These are phyloP conservation scores for Boletales sp. DNA, from an alignment of 768 basidiomycete species.

Conservation along the genomic window DNA sequence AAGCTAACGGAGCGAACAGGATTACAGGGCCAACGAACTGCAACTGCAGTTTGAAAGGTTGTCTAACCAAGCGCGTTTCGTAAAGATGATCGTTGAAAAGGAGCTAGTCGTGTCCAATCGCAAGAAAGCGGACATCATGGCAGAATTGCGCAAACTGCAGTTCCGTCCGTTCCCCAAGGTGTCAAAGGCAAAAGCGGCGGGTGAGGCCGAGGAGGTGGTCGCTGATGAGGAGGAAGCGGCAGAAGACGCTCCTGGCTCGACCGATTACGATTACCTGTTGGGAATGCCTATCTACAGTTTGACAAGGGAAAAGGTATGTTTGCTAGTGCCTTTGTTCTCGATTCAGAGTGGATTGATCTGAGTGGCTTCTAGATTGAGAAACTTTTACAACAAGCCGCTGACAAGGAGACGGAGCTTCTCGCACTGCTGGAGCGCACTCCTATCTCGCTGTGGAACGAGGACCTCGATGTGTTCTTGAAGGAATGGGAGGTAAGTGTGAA, in stretches of 20 bases:
- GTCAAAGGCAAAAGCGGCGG: conserved; percentile 59
- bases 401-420: conserved; percentile 81
- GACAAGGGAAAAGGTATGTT: conserved; percentile 82
- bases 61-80: conserved; percentile 93
- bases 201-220: conserved; percentile 58
- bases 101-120: conserved; percentile 81
- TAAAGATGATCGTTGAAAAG: conserved; percentile 91
- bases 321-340: background rate
- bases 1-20: conserved; percentile 42
- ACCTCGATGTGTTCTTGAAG: conserved; percentile 77
- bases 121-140: conserved; percentile 83
- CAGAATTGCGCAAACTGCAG: conserved; percentile 74
- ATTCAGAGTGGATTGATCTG: conserved; percentile 5
- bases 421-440: conserved; percentile 74
- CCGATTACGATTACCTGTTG: conserved; percentile 90
- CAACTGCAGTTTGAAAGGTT: conserved; percentile 79
- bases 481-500: conserved; percentile 76
- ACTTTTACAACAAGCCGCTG: conserved; percentile 71
- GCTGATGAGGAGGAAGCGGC: conserved; percentile 49
- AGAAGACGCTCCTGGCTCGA: conserved; percentile 36
- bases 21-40: conserved; percentile 79
- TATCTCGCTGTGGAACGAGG: conserved; percentile 83
- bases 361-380: conserved; percentile 64
- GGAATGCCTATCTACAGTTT: conserved; percentile 95
- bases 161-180: conserved; percentile 93